Evolutionary conservation across 2,329 filamentous ascomycete species (phyloP), one percentile per base, ranked within the genome.

Genomic region (Pseudopithomyces maydicus): DNA sequence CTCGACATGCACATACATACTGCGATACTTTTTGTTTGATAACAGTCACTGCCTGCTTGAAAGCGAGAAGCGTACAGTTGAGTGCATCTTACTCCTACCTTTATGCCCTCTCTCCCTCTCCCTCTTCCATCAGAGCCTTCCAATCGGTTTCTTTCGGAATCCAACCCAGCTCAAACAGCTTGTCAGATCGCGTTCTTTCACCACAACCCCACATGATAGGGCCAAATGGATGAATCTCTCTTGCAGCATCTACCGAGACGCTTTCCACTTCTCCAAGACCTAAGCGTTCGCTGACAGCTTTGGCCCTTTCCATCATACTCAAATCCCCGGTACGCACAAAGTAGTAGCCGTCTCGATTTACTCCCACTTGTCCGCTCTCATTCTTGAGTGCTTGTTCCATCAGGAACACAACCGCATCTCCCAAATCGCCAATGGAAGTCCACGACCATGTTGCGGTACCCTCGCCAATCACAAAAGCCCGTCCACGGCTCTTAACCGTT

Each of bases 271-370:
- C 54, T 50, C 57, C 57, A 45, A 59, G 54, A 56, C 57, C 54
- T 59, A 56, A 56, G 43, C 57, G 54, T 44, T 55, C 54, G 55
- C 45, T 57, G 51, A 60, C 54, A 60, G 54, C 54, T 55, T 54
- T 60, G 35, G 50, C 57, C 50, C 57, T 60, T 60, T 60, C 54
- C 46, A 60, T 55, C 57, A 60, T 57, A 55, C 57, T 57, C 57
- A 60, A 33, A 46, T 55, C 54, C 55, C 54, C 54, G 36, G 51
- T 60, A 48, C 51, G 57, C 50, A 58, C 56, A 58, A 58, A 55
- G 52, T 58, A 58, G 52, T 58, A 58, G 56, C 56, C 56, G 47
- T 59, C 56, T 56, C 20, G 48, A 59, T 59, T 56, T 45, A 56
- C 56, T 56, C 53, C 52, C 45, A 56, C 53, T 56, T 56, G 48